Evolutionary conservation across 352 stramenopile genomes (phyloP), one percentile per base, ranked within the genome.

Genomic region (Phytopythium mirpurense): DNA sequence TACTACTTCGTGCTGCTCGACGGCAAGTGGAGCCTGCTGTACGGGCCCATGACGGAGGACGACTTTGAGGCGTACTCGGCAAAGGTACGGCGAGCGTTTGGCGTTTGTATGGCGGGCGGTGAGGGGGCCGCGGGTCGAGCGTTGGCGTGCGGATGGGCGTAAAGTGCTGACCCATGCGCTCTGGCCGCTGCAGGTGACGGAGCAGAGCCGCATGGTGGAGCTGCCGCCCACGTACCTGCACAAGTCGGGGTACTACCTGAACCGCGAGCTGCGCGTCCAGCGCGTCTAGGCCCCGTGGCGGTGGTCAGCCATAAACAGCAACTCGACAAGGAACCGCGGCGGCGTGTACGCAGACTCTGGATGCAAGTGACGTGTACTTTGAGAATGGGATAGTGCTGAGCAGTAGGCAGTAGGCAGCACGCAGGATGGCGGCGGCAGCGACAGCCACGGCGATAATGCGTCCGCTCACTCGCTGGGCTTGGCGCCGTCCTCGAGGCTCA

Each of bases 1-100:
- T 93, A 93, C 60, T 93, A 93, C 63, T 93, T 93, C 54, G 63
- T 90, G 18, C 69, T 91, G 19, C 44, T 90, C 34, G 80, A 93
- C 49, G 67, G 72, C 62, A 93, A 91, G 64, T 93, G 83, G 83
- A 90, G 75, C 68, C 65, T 93, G 57, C 66, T 93, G 14, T 93
- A 93, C 55, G 83, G 83, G 1, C 80, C 80, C 23, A 91, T 93
- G 75, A 88, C 72, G 35, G 80, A 93, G 56, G 80, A 93, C 36
- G 81, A 91, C 62, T 93, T 88, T 56, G 83, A 91, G 44, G 11
- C 67, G 15, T 91, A 81, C 65, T 88, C 74, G 45, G 79, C 70
- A 59, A 80, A 86, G 74, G 83, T 93, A 54, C 45, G 11, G 3
- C 16, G 23, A 0, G 6, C 0, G 36, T 19, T n/a, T n/a, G n/a